Percentiles rank a stretch among this genome's conserved stretches.
Evolutionary conservation across 208 protist species (phyloP).

Genomic region (Trypanosoma conorhini): DNA sequence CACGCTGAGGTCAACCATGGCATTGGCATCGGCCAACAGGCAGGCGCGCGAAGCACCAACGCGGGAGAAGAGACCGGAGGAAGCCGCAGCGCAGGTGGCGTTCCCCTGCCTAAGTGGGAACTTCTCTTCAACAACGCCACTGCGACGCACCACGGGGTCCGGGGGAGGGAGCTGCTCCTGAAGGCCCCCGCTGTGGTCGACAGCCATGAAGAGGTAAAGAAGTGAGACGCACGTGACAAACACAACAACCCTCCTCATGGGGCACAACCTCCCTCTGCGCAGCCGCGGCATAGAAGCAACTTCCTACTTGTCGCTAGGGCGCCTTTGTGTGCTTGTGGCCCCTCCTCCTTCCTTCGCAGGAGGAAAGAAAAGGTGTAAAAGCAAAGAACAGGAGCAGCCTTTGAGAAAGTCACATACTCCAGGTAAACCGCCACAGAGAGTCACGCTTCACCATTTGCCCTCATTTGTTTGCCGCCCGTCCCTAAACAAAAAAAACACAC

Average conservation of each 20-base stretch:
- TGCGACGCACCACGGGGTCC: not conserved
- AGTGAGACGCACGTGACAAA: not conserved
- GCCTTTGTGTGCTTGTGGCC: not conserved
- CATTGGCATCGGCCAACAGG: slow-evolving; percentile 3
- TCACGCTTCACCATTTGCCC: too few relatives aligned
- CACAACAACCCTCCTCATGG: not conserved
- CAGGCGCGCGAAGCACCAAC: not conserved
- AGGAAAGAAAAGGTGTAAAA: not conserved
- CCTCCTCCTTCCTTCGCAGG: not conserved
- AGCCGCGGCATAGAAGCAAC: not conserved
- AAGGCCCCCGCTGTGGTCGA: not conserved
- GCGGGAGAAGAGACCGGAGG: not conserved
- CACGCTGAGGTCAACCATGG: slow-evolving; percentile 11
- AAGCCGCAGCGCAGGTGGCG: not conserved
- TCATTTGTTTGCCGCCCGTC: too few relatives aligned
- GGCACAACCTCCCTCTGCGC: not conserved
- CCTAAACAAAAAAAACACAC: too few relatives aligned
- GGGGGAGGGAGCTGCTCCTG: not conserved
- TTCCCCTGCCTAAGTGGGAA: not conserved
- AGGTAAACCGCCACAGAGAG: not conserved
- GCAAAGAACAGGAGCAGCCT: not conserved
- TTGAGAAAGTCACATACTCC: not conserved
- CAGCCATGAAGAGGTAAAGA: not conserved
- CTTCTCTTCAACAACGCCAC: not conserved
- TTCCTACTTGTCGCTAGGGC: not conserved